phyloP scores from a whole-genome alignment of 2,329 filamentous ascomycete genomes.

The Sordariomycetes sp. region DNA sequence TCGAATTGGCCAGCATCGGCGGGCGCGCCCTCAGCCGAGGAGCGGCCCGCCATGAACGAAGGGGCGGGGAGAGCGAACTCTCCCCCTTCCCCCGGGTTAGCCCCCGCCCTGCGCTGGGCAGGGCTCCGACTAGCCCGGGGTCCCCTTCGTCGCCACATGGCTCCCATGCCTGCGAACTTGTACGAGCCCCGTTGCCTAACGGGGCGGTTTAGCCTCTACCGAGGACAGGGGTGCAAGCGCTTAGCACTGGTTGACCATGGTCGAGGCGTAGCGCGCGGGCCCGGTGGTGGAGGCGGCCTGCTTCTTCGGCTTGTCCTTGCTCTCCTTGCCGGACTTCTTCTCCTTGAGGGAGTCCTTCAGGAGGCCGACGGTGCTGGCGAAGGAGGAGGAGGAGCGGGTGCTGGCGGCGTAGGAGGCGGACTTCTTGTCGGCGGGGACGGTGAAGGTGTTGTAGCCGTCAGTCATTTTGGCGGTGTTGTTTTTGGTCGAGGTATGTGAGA shows the following conservation, averaged over 20 bases:
- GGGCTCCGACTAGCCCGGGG: no score
- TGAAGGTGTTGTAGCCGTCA: neutral
- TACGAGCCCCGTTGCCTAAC: no score
- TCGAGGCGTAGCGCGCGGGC: neutral
- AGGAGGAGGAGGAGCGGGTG: constrained; percentile 2
- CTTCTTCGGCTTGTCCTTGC: neutral
- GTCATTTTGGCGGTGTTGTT: neutral
- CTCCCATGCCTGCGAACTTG: neutral
- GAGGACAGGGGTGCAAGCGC: neutral
- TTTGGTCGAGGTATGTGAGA: neutral
- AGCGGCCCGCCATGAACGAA: no score
- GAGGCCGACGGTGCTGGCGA: constrained; percentile 1
- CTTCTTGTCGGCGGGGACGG: neutral
- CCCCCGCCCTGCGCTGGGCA: no score
- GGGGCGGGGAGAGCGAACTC: no score
- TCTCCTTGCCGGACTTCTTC: no score
- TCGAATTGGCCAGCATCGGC: no score
- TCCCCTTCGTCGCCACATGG: no score
- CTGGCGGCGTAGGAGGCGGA: neutral
- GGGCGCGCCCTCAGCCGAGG: no score
- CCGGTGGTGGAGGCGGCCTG: neutral
- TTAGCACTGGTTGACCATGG: neutral
- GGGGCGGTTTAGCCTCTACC: no score
- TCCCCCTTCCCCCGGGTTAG: no score
- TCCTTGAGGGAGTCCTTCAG: neutral